Evolutionary conservation across 2,329 filamentous ascomycete genomes (phyloP).

Genomic region (Fusarium equiseti): DNA sequence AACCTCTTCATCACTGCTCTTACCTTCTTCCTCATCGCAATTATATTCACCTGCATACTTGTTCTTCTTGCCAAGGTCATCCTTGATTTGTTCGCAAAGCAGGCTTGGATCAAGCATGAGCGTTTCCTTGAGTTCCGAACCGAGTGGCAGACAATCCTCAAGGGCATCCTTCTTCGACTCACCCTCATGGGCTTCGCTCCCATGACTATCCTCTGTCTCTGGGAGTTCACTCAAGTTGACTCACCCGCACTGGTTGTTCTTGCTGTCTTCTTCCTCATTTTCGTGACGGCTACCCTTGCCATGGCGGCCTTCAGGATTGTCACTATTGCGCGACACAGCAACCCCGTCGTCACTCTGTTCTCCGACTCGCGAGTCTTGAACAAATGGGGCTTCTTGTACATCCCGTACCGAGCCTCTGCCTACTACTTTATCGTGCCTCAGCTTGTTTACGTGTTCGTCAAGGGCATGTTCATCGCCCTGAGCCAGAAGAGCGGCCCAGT

Average conservation of each 20-base stretch:
- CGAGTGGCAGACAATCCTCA: slow-evolving; percentile 90
- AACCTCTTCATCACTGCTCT: slow-evolving; percentile 95
- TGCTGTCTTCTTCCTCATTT: slow-evolving; percentile 88
- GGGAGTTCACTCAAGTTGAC: slow-evolving; percentile 90
- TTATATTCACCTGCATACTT: slow-evolving; percentile 77
- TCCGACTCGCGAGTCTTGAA: slow-evolving; percentile 91
- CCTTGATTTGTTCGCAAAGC: slow-evolving; percentile 80
- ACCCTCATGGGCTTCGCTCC: slow-evolving; percentile 91
- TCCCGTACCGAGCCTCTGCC: slow-evolving; percentile 93
- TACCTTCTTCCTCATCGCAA: slow-evolving; percentile 87
- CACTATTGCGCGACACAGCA: slow-evolving; percentile 92
- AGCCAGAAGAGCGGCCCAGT: slow-evolving; percentile 76
- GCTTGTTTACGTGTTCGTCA: slow-evolving; percentile 81
- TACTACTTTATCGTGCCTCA: slow-evolving; percentile 93
- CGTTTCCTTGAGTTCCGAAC: slow-evolving; percentile 94
- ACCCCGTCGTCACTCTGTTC: slow-evolving; percentile 95
- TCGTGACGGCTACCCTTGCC: slow-evolving; percentile 78
- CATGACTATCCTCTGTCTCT: slow-evolving; percentile 89
- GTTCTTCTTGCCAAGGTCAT: slow-evolving; percentile 84
- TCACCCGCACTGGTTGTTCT: slow-evolving; percentile 87
- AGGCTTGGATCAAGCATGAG: slow-evolving; percentile 81
- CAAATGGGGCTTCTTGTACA: slow-evolving; percentile 98
- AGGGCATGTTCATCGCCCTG: slow-evolving; percentile 89
- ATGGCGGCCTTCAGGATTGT: slow-evolving; percentile 93
- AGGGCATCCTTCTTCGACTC: slow-evolving; percentile 91